Conservation (phyloP, 2,329 filamentous ascomycete genomes). For the Leptosphaerulina australis region DNA sequence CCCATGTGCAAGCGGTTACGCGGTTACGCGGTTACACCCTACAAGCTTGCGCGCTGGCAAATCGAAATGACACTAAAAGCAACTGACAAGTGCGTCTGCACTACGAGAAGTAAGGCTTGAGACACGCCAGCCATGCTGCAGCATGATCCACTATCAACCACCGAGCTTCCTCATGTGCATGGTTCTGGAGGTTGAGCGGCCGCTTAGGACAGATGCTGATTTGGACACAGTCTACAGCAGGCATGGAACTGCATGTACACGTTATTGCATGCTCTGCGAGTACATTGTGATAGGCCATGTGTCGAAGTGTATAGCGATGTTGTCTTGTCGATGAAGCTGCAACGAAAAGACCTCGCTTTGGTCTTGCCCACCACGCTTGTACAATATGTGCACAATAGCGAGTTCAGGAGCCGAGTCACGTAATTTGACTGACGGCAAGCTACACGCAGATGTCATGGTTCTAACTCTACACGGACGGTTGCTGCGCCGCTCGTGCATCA, state of each 20-base stretch:
- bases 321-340: not conserved
- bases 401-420: slow-evolving; percentile 4
- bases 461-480: slow-evolving; percentile 15
- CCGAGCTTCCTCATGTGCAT: slow-evolving; percentile 12
- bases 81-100: slow-evolving; percentile 15
- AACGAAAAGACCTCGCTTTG: not conserved
- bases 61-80: not conserved
- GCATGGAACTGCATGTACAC: not conserved
- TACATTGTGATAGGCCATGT: slow-evolving; percentile 6
- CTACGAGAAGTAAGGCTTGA: slow-evolving; percentile 12
- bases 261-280: slow-evolving; percentile 4
- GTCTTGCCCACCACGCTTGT: not conserved
- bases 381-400: slow-evolving; percentile 1
- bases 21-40: slow-evolving; percentile 9
- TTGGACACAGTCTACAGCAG: slow-evolving; percentile 17
- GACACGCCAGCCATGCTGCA: slow-evolving; percentile 9
- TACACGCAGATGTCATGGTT: slow-evolving; percentile 6
- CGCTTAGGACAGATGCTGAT: slow-evolving; percentile 13
- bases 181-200: not conserved
- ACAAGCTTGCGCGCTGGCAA: slow-evolving; percentile 5
- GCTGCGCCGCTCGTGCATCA: slow-evolving; percentile 19
- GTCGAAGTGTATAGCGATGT: not conserved
- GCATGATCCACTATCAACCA: slow-evolving; percentile 1
- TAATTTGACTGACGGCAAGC: slow-evolving; percentile 15
- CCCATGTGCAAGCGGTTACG: slow-evolving; percentile 1